phyloP scores from a whole-genome alignment of 805 yeast species.

The Metschnikowia arizonensis region DNA sequence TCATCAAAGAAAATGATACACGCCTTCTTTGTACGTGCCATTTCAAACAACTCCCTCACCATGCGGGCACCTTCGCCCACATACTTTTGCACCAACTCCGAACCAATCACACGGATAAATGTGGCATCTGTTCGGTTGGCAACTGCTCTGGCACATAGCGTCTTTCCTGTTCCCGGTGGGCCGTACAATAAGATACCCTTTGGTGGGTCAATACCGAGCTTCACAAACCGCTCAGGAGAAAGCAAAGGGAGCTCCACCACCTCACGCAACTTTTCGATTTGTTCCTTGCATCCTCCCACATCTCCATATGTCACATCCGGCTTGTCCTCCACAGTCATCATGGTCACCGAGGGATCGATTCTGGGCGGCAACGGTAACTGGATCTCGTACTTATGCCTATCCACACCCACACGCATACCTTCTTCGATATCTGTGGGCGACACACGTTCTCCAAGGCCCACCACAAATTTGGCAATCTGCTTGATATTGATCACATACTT shows the following conservation, averaged over 20 bases:
- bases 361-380: conserved; percentile 97
- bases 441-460: conserved; percentile 92
- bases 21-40: conserved; percentile 98
- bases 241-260: conserved; percentile 34
- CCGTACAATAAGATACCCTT: conserved; percentile 95
- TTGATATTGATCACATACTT: conserved; percentile 95
- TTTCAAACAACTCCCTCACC: conserved; percentile 97
- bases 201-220: conserved; percentile 97
- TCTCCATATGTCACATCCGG: conserved; percentile 98
- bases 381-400: conserved; percentile 93
- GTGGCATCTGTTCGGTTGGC: conserved; percentile 99
- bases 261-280: conserved; percentile 57
- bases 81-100: conserved; percentile 95
- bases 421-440: conserved; percentile 99
- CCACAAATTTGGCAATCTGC: conserved; percentile 97
- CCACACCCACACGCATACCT: conserved; percentile 99
- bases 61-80: conserved; percentile 99
- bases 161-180: conserved; percentile 99
- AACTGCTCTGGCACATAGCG: conserved; percentile 97
- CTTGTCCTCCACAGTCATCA: conserved; percentile 99
- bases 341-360: conserved; percentile 95
- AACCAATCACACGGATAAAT: conserved; percentile 95
- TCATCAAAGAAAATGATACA: conserved; percentile 98
- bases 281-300: conserved; percentile 98
- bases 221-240: conserved; percentile 95